Percentiles rank a stretch among this genome's conserved stretches.
Evolutionary conservation across 2,329 filamentous ascomycete genomes (phyloP).

Genomic region (Claviceps sp.): DNA sequence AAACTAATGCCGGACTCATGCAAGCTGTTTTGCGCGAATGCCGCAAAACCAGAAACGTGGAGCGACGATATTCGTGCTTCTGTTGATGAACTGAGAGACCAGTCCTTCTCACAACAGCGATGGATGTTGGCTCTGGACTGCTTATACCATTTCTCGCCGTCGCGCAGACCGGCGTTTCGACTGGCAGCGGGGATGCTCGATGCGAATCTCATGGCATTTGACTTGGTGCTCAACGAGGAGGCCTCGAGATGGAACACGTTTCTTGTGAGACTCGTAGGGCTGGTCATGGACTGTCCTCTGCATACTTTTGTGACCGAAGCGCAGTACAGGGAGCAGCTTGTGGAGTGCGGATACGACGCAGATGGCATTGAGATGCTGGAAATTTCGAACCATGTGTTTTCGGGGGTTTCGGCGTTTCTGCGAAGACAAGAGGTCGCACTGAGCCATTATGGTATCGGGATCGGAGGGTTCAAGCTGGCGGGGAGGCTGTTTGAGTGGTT

Average conservation of each 20-base stretch:
- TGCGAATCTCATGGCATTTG: slow-evolving; percentile 41
- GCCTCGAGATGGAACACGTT: slow-evolving; percentile 17
- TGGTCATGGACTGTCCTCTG: slow-evolving; percentile 33
- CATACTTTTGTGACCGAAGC: slow-evolving; percentile 32
- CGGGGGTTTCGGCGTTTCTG: slow-evolving; percentile 32
- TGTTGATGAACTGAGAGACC: slow-evolving; percentile 14
- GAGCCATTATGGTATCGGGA: slow-evolving; percentile 19
- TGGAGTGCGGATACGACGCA: slow-evolving; percentile 31
- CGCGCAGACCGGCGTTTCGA: slow-evolving; percentile 30
- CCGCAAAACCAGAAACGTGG: slow-evolving; percentile 33
- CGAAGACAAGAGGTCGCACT: slow-evolving; percentile 19
- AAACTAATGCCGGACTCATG: slow-evolving; percentile 9
- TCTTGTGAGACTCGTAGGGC: slow-evolving; percentile 27
- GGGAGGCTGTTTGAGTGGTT: slow-evolving; percentile 27
- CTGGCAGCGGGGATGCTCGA: slow-evolving; percentile 26
- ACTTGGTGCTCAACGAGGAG: slow-evolving; percentile 29
- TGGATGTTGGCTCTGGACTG: slow-evolving; percentile 44
- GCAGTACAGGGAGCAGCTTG: slow-evolving; percentile 31
- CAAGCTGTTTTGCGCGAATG: slow-evolving; percentile 34
- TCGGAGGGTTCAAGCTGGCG: slow-evolving; percentile 23
- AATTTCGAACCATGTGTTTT: slow-evolving; percentile 39
- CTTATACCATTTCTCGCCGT: slow-evolving; percentile 43
- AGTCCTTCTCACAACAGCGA: slow-evolving; percentile 19
- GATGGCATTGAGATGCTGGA: slow-evolving; percentile 31
- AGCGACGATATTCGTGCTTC: slow-evolving; percentile 10